Evolutionary conservation across 495 filamentous ascomycete species (phyloP).

Genomic region (Penicillium coffeae): DNA sequence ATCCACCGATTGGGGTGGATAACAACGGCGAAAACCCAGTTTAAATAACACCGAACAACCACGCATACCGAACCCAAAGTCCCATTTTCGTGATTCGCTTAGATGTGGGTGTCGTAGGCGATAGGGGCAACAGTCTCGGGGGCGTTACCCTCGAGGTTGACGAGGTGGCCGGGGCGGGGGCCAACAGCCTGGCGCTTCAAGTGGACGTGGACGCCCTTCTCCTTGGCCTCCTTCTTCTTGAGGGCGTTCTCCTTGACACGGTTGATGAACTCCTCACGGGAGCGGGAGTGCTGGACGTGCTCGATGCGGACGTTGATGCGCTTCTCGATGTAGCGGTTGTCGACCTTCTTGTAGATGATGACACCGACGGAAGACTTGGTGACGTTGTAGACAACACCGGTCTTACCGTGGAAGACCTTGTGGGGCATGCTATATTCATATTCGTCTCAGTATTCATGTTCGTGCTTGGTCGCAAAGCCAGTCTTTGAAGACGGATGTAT

Average conservation of each 20-base stretch:
- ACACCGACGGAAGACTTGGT: slow-evolving; percentile 94
- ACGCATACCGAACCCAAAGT: slow-evolving; percentile 34
- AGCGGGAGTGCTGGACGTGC: slow-evolving; percentile 91
- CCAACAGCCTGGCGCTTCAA: slow-evolving; percentile 83
- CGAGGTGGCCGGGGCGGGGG: slow-evolving; percentile 74
- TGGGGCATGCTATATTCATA: slow-evolving; percentile 76
- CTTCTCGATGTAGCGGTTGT: slow-evolving; percentile 99
- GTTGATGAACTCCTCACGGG: slow-evolving; percentile 90
- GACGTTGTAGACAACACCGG: slow-evolving; percentile 96
- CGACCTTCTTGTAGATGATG: slow-evolving; percentile 97
- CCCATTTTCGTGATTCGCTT: slow-evolving; percentile 44
- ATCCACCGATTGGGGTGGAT: slow-evolving; percentile 21
- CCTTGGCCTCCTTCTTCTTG: slow-evolving; percentile 89
- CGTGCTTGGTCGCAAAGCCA: background rate
- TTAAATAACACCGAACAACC: slow-evolving; percentile 45
- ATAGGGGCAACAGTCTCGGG: slow-evolving; percentile 90
- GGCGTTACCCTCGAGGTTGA: slow-evolving; percentile 69
- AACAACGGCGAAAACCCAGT: slow-evolving; percentile 38
- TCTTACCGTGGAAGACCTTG: slow-evolving; percentile 99
- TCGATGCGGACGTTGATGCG: slow-evolving; percentile 97
- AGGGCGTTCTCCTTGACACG: slow-evolving; percentile 93
- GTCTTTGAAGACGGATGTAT: background rate
- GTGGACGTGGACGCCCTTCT: slow-evolving; percentile 75
- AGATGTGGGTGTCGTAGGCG: slow-evolving; percentile 97
- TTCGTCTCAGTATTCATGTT: slow-evolving; percentile 24